Evolutionary conservation across 371 early-diverging fungal genomes (phyloP), one percentile per base, ranked within the genome.

Genomic region (Chytridium lagenaria): DNA sequence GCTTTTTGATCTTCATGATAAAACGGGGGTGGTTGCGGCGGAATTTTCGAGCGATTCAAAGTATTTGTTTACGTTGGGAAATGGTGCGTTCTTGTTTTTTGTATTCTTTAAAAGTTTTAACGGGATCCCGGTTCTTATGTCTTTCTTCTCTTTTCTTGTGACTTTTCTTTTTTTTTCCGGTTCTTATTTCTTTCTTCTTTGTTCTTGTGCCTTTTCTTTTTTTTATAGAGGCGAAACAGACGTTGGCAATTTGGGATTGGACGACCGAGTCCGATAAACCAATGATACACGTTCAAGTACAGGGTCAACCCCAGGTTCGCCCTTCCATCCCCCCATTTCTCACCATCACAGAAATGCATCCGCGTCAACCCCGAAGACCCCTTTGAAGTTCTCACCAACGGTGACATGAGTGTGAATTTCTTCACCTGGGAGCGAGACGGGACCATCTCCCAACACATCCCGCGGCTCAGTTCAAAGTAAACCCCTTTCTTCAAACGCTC

Each of bases 161-260:
- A n/a, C n/a, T n/a, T n/a, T n/a, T n/a, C n/a, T n/a, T n/a, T n/a
- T n/a, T n/a, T n/a, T n/a, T n/a, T n/a, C n/a, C n/a, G n/a, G n/a
- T n/a, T n/a, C n/a, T n/a, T n/a, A n/a, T n/a, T n/a, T n/a, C 33
- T n/a, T 23, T n/a, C 26, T 7, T 3, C 1, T 68, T 44, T 30
- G 40, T 39, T 19, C 2, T 39, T 1, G 16, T 72, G 36, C 30
- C 0, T 34, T 5, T 37, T 34, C 31, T 22, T 39, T 67, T 40
- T 30, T n/a, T n/a, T 12, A 52, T 26, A 73, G 73, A 73, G 59
- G 64, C 40, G n/a, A 28, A 72, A 34, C 85, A 85, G 52, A 81
- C 78, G 0, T 31, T 86, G 1, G 63, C 73, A 39, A 76, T 86
- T n/a, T 86, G 85, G 85, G 81, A 85, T 57, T 86, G 87, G 87